A percentile compares a stretch with the other conserved stretches of the same genome.
These are phyloP conservation scores for Debaryomyces hansenii DNA, from an alignment of 805 yeast genomes.

Conservation along the genomic window DNA sequence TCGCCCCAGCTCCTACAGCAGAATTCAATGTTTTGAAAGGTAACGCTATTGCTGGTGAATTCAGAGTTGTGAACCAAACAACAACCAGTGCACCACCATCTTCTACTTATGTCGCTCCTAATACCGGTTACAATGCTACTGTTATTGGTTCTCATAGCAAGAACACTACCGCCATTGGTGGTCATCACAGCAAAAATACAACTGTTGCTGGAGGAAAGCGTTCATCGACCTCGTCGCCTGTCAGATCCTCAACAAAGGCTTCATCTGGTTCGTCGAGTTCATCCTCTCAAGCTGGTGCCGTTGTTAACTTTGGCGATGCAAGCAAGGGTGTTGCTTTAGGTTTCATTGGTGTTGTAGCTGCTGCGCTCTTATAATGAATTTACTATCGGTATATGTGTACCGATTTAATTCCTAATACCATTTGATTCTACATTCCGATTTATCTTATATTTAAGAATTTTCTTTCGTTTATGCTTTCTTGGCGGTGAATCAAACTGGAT, in stretches of 20 bases:
- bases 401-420: not conserved
- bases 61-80: not conserved
- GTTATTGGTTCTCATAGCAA: not conserved
- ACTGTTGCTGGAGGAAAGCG: not conserved
- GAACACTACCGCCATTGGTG: not conserved
- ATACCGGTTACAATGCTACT: slow-evolving; percentile 3
- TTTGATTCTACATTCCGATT: not conserved
- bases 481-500: not conserved
- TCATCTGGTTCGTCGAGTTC: slow-evolving; percentile 5
- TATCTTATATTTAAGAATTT: not conserved
- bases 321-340: slow-evolving; percentile 19
- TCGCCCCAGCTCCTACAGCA: slow-evolving; percentile 9
- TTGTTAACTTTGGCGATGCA: slow-evolving; percentile 12
- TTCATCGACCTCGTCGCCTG: not conserved
- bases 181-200: not conserved
- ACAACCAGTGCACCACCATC: not conserved
- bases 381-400: slow-evolving; percentile 5
- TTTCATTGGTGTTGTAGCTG: slow-evolving; percentile 25
- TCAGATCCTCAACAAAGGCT: not conserved
- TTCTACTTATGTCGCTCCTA: slow-evolving; percentile 8
- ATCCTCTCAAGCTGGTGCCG: slow-evolving; percentile 8
- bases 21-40: slow-evolving; percentile 1
- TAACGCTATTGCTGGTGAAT: not conserved
- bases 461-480: no score
- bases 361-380: slow-evolving; percentile 14